Percentiles rank a stretch among this genome's conserved stretches.
Conservation (phyloP, 768 basidiomycete species). For the Xerocomus potaroensis region DNA sequence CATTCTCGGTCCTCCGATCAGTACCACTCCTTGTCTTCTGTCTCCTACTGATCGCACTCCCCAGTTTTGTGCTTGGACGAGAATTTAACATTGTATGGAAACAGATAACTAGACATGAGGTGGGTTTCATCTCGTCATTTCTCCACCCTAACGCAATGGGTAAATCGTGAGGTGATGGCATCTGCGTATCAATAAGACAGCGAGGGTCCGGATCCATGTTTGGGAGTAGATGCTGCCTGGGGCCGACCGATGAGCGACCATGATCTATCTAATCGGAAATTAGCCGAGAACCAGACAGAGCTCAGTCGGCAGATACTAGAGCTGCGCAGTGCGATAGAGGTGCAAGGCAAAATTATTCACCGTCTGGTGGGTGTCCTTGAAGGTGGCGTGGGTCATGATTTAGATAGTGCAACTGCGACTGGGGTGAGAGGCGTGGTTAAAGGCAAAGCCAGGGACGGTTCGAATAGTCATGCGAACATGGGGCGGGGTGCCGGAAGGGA, state of each 20-base stretch:
- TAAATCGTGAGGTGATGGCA: background rate
- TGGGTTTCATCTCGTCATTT: conserved; percentile 24
- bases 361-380: conserved; percentile 20
- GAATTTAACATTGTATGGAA: conserved; percentile 94
- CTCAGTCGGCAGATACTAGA: conserved; percentile 62
- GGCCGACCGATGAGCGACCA: conserved; percentile 13
- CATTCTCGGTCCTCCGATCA: conserved; percentile 75
- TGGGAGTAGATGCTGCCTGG: no score
- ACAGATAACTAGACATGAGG: conserved; percentile 57
- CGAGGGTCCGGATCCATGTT: background rate
- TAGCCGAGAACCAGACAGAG: conserved; percentile 64
- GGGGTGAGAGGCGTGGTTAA: conserved; percentile 2
- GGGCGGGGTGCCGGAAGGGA: conserved; percentile 7
- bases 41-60: conserved; percentile 82
- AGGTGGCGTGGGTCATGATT: background rate
- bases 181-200: background rate
- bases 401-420: background rate
- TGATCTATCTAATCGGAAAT: conserved; percentile 55
- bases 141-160: background rate
- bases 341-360: conserved; percentile 50
- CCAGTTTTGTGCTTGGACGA: conserved; percentile 86
- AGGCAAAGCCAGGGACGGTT: conserved; percentile 14
- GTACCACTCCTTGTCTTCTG: conserved; percentile 86
- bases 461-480: background rate
- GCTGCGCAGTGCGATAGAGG: conserved; percentile 50